Percentiles rank a stretch among this genome's conserved stretches.
Evolutionary conservation across 805 yeast species (phyloP).

Genomic region (Schizosaccharomyces pombe): DNA sequence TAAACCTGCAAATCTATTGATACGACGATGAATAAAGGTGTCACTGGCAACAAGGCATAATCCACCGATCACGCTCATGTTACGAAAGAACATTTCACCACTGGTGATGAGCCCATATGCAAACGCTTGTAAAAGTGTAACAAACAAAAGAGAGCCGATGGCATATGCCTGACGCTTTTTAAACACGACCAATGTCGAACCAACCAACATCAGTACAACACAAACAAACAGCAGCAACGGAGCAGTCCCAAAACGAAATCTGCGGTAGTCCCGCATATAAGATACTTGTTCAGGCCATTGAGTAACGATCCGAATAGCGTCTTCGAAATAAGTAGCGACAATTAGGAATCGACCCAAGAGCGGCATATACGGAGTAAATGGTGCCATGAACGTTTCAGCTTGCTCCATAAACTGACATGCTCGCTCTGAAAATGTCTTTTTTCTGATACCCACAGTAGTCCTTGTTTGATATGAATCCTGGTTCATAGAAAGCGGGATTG

Average conservation of each 20-base stretch:
- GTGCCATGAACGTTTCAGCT: neutral
- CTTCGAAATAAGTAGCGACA: conserved; percentile 85
- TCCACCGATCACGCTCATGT: conserved; percentile 80
- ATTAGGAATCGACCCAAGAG: conserved; percentile 70
- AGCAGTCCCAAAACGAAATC: conserved; percentile 53
- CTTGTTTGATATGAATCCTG: neutral
- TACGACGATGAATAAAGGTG: conserved; percentile 36
- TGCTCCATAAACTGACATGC: neutral
- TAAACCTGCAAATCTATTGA: neutral
- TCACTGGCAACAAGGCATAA: conserved; percentile 69
- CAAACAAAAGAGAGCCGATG: conserved; percentile 40
- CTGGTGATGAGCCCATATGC: conserved; percentile 74
- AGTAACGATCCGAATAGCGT: conserved; percentile 52
- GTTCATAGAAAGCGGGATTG: neutral
- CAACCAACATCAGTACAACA: conserved; percentile 43
- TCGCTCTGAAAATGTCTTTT: neutral
- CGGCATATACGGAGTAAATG: conserved; percentile 28
- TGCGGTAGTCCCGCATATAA: conserved; percentile 59
- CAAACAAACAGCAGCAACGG: conserved; percentile 43
- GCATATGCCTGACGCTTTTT: conserved; percentile 49
- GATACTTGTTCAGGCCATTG: conserved; percentile 86
- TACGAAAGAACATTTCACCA: conserved; percentile 59
- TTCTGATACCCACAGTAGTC: neutral
- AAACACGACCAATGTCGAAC: conserved; percentile 47
- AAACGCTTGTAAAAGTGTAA: conserved; percentile 61